Evolutionary conservation across 345 rosid genomes (phyloP).

Genomic region (Eucalyptus polybractea): DNA sequence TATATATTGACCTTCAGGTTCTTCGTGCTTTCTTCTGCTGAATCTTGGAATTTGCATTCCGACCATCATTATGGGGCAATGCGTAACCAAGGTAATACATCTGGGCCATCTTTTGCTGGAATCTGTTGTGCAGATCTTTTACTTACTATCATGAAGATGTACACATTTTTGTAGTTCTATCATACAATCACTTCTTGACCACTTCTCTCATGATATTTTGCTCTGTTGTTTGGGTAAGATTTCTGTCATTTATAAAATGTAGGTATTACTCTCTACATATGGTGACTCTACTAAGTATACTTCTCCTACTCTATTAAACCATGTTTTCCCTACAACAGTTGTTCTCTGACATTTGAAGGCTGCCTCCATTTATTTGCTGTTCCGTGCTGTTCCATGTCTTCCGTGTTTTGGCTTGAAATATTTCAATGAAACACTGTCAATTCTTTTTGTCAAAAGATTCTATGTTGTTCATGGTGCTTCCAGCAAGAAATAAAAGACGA

Average conservation of each 20-base stretch:
- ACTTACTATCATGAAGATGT: not conserved
- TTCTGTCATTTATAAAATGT: not conserved
- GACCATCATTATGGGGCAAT: not conserved
- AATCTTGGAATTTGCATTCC: not conserved
- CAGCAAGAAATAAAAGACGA: constrained; percentile 15
- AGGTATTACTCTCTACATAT: not conserved
- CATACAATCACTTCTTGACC: not conserved
- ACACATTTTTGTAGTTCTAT: not conserved
- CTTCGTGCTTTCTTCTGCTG: not conserved
- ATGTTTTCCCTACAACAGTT: not conserved
- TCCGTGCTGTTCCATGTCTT: not conserved
- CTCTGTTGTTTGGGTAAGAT: not conserved
- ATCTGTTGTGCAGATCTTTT: not conserved
- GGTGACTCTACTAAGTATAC: not conserved
- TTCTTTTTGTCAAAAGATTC: not conserved
- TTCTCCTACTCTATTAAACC: not conserved
- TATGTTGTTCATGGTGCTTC: not conserved
- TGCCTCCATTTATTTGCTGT: not conserved
- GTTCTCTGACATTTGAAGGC: not conserved
- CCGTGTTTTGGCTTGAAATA: not conserved
- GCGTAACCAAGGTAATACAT: not conserved
- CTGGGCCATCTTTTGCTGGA: not conserved
- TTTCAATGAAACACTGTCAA: not conserved
- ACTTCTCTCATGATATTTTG: not conserved
- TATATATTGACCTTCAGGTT: not conserved